phyloP scores from a whole-genome alignment of 1,284 basidiomycete genomes.

The Ustilago tritici region DNA sequence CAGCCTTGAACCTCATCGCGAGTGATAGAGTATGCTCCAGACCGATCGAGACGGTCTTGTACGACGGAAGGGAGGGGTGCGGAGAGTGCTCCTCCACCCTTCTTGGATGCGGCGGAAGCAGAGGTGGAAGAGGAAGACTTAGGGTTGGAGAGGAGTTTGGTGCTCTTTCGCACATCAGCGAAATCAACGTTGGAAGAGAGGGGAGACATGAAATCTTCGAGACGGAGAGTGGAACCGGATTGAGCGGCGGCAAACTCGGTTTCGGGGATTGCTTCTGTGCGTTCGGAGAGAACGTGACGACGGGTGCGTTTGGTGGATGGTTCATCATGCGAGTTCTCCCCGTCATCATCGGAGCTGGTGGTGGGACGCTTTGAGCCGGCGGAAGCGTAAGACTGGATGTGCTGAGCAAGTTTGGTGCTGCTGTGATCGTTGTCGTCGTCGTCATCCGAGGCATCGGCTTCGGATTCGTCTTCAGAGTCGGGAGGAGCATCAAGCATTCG shows the following conservation, averaged over 20 bases:
- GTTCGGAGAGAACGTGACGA: conserved; percentile 76
- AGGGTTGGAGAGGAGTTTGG: conserved; percentile 45
- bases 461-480: conserved; percentile 30
- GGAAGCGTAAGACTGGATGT: conserved; percentile 41
- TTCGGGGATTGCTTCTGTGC: conserved; percentile 80
- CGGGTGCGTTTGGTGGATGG: conserved; percentile 73
- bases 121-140: conserved; percentile 56
- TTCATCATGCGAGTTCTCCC: conserved; percentile 26
- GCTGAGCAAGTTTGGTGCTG: conserved; percentile 38
- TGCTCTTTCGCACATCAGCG: conserved; percentile 50
- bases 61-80: conserved; percentile 87
- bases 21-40: conserved; percentile 93
- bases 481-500: conserved; percentile 62
- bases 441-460: conserved; percentile 17
- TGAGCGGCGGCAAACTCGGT: conserved; percentile 70
- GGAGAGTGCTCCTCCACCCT: conserved; percentile 76
- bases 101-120: conserved; percentile 74
- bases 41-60: conserved; percentile 89
- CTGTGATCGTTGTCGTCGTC: conserved; percentile 37
- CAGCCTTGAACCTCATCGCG: conserved; percentile 93
- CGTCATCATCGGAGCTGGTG: conserved; percentile 14
- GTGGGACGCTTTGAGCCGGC: conserved; percentile 32
- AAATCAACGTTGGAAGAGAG: conserved; percentile 70
- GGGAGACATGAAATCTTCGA: conserved; percentile 82
- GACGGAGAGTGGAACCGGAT: conserved; percentile 47